Conservation (phyloP, 768 basidiomycete species). For the Termitomyces sp. region DNA sequence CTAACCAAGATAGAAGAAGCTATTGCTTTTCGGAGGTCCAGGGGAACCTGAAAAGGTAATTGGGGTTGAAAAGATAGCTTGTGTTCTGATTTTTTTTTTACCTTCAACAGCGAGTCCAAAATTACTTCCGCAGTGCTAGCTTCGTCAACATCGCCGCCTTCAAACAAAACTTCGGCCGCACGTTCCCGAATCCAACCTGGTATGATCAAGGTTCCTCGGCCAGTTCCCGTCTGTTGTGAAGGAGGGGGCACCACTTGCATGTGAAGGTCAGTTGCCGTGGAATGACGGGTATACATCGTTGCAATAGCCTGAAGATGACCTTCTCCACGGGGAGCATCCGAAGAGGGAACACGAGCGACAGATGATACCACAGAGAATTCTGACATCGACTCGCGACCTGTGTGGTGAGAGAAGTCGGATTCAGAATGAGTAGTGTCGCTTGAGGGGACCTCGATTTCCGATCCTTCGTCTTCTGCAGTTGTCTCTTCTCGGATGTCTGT, state of each 20-base stretch:
- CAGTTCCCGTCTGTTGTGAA: constrained; percentile 64
- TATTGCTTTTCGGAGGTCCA: constrained; percentile 84
- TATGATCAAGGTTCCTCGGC: constrained; percentile 72
- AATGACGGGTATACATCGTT: constrained; percentile 67
- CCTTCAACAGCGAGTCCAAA: constrained; percentile 77
- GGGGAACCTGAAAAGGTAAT: constrained; percentile 55
- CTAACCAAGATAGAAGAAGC: constrained; percentile 79
- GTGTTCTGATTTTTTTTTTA: constrained; percentile 16
- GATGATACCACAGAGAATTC: constrained; percentile 53
- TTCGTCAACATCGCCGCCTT: constrained; percentile 86
- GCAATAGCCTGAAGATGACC: constrained; percentile 59
- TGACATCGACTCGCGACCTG: constrained; percentile 39
- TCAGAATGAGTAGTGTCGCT: constrained; percentile 61
- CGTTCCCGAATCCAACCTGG: constrained; percentile 96
- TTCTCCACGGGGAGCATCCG: constrained; percentile 34
- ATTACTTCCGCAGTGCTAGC: constrained; percentile 79
- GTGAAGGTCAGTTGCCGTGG: constrained; percentile 69
- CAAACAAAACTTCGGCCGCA: constrained; percentile 86
- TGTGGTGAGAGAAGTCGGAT: constrained; percentile 53
- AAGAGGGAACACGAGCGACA: constrained; percentile 23
- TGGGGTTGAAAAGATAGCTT: not conserved
- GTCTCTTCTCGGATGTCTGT: constrained; percentile 27
- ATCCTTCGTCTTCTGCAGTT: constrained; percentile 27
- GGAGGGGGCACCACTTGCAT: constrained; percentile 65
- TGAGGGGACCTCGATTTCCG: constrained; percentile 34